A percentile compares a stretch with the other conserved stretches of the same genome.
These are phyloP conservation scores for Carpinus fangiana DNA, from an alignment of 306 rosid species.

Conservation along the genomic window DNA sequence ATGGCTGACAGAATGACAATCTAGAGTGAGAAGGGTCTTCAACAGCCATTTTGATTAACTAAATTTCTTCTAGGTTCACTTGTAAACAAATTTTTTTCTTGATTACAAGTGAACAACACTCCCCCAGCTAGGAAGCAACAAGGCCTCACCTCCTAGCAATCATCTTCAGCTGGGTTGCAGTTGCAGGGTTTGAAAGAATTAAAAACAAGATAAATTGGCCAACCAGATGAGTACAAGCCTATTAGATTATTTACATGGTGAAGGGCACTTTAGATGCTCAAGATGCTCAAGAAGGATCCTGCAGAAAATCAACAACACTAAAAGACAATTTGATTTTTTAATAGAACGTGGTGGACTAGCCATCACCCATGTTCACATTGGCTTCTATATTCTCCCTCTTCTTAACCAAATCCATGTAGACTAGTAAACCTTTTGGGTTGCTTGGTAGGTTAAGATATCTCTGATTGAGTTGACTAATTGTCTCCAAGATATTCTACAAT, in stretches of 20 bases:
- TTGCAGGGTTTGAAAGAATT: no score
- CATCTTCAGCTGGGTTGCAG: not conserved
- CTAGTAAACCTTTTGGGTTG: not conserved
- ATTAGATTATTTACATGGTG: no score
- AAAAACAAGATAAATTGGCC: no score
- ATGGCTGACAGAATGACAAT: not conserved
- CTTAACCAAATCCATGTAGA: not conserved
- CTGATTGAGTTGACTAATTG: conserved; percentile 11
- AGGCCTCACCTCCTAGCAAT: not conserved
- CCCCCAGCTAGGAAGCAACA: not conserved
- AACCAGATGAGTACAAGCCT: no score
- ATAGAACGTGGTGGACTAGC: not conserved
- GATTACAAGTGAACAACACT: not conserved
- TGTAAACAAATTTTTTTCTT: not conserved
- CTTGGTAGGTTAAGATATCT: not conserved
- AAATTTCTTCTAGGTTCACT: not conserved
- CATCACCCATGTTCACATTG: not conserved
- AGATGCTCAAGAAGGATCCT: no score
- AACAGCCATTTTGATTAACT: conserved; percentile 5
- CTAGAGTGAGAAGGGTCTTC: conserved; percentile 5
- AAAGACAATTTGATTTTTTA: not conserved
- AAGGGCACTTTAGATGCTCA: no score
- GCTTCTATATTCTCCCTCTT: not conserved
- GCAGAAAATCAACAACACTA: not conserved
- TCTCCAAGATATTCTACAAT: not conserved